phyloP scores from a whole-genome alignment of 371 early-diverging fungal genomes.

The Syncephalis plumigaleata region DNA sequence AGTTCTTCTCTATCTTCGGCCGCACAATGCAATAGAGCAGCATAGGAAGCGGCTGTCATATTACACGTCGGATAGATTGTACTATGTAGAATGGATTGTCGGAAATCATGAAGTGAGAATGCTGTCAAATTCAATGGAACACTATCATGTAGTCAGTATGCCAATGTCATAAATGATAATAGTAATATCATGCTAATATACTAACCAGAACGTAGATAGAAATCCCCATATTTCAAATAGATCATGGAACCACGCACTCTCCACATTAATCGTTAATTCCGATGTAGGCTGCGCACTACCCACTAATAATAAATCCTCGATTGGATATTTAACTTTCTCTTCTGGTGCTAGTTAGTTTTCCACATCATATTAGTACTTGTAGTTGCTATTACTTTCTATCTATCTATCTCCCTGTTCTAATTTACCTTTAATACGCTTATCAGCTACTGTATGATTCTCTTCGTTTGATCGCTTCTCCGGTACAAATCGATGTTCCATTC shows the following conservation, averaged over 20 bases:
- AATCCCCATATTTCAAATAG: neutral
- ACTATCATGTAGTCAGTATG: no score
- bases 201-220: neutral
- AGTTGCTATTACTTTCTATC: no score
- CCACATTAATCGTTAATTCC: neutral
- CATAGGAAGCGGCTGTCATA: slow-evolving; percentile 1
- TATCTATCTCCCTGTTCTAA: no score
- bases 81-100: neutral
- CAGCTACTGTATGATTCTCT: no score
- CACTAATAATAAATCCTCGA: slow-evolving; percentile 1
- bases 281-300: neutral
- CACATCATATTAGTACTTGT: no score
- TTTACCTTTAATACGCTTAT: no score
- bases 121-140: neutral
- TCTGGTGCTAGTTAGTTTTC: no score
- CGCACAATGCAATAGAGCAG: neutral
- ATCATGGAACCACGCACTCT: neutral
- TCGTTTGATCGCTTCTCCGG: neutral
- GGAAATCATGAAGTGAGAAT: slow-evolving; percentile 1
- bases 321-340: slow-evolving; percentile 4
- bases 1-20: slow-evolving; percentile 1
- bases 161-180: no score
- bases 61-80: neutral
- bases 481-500: neutral
- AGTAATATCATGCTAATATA: neutral